Evolutionary conservation across 2,329 filamentous ascomycete genomes (phyloP).

Genomic region (Fusarium concolor): DNA sequence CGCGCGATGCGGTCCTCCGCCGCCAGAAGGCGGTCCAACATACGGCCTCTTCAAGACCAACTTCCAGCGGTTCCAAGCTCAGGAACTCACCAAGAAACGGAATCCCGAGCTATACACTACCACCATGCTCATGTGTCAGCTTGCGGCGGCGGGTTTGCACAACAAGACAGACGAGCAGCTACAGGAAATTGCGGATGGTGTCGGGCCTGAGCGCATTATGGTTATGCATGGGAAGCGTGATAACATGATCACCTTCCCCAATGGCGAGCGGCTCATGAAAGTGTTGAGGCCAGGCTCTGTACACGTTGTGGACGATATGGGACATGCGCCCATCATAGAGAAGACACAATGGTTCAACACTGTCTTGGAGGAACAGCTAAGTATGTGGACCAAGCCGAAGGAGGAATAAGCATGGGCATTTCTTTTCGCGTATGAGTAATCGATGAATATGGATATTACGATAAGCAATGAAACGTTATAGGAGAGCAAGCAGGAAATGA

Average conservation of each 20-base stretch:
- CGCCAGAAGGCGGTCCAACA: conserved; percentile 41
- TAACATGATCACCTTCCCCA: conserved; percentile 79
- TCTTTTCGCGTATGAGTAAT: neutral
- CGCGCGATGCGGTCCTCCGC: conserved; percentile 52
- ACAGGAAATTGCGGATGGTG: conserved; percentile 68
- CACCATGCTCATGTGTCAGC: conserved; percentile 79
- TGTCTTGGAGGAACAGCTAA: conserved; percentile 68
- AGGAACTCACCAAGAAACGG: conserved; percentile 78
- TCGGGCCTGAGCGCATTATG: conserved; percentile 80
- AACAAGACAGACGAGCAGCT: conserved; percentile 71
- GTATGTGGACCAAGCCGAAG: conserved; percentile 62
- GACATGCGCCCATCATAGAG: conserved; percentile 82
- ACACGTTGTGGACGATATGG: conserved; percentile 75
- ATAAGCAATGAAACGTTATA: neutral
- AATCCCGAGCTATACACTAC: conserved; percentile 70
- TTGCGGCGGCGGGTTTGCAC: conserved; percentile 83
- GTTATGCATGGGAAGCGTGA: conserved; percentile 82
- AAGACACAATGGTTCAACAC: conserved; percentile 75
- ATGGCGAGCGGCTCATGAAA: conserved; percentile 75
- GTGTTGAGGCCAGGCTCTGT: conserved; percentile 71
- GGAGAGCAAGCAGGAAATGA: neutral
- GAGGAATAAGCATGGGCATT: conserved; percentile 22
- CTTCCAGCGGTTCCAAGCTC: conserved; percentile 84
- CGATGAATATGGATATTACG: neutral
- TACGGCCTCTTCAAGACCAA: conserved; percentile 76